Evolutionary conservation across 2,329 filamentous ascomycete genomes (phyloP), one percentile per base, ranked within the genome.

Genomic region (Cryoendolithus antarcticus): DNA sequence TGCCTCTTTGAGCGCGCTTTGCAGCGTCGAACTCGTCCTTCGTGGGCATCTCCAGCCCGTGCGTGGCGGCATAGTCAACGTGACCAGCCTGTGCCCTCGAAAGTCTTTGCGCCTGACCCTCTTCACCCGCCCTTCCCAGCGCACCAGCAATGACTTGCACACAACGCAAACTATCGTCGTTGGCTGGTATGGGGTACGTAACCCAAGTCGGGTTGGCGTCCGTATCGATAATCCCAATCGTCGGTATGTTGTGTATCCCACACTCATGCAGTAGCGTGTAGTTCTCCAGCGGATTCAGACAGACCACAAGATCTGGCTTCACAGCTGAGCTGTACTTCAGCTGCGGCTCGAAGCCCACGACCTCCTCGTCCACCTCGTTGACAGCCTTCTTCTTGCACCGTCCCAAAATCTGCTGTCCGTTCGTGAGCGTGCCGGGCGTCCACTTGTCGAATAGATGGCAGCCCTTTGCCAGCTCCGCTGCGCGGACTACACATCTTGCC

Each of bases 141-240:
- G 91, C 80, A 38, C 86, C 86, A 3, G 80, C 82, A 50, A 98
- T 84, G 44, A 95, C 71, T 50, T 81, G 76, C 36, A 86, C 74
- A 48, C 80, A 80, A 44, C 91, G 81, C 49, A 94, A 63, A 74
- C 86, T 93, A 69, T 98, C 91, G 57, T 98, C 91, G 60, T 98
- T 98, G 37, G 86, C 86, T 2, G 91, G 91, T 50, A 98, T 95
- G 10, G 84, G 83, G 58, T 98, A 98, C 3, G 91, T 96, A 36
- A 96, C 86, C 76, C 84, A 89, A 0, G 85, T 85, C 1, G 91
- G 85, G 62, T 96, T 83, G 2, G 79, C 80, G 61, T 98, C 83
- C 1, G 91, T 96, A 61, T 98, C 91, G 49, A 96, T 82, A 42
- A 98, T 72, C 34, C 89, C 91, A 54, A 98, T 91, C 0, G 91